Evolutionary conservation across 495 filamentous ascomycete species (phyloP).

Genomic region (Xylaria cubensis): DNA sequence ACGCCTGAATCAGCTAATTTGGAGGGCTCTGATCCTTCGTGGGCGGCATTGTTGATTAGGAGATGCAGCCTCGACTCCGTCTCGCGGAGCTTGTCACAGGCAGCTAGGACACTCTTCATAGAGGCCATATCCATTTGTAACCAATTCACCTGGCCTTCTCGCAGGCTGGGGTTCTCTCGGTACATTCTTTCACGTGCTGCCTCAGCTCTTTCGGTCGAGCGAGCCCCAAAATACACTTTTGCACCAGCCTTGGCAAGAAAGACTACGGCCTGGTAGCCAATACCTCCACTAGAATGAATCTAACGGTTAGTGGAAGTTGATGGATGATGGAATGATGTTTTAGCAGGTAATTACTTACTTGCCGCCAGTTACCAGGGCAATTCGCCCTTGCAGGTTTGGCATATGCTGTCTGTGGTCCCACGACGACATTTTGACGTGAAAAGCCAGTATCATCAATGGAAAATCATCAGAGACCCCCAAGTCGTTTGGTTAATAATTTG

Average conservation of each 20-base stretch:
- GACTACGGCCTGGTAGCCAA: constrained; percentile 14
- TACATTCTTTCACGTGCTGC: background rate
- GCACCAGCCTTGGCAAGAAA: constrained; percentile 17
- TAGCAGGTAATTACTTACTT: constrained; percentile 15
- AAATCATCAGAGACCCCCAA: background rate
- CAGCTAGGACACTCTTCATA: background rate
- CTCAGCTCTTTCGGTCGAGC: constrained; percentile 10
- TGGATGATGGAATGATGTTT: background rate
- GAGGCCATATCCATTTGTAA: background rate
- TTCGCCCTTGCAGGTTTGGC: constrained; percentile 11
- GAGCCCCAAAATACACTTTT: constrained; percentile 18
- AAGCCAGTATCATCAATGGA: background rate
- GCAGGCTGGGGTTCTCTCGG: background rate
- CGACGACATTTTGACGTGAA: constrained; percentile 9
- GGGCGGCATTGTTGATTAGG: background rate
- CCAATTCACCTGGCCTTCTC: background rate
- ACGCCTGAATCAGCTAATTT: background rate
- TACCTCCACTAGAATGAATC: background rate
- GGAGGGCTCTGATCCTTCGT: background rate
- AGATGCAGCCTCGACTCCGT: background rate
- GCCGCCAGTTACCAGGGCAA: constrained; percentile 15
- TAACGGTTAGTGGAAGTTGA: background rate
- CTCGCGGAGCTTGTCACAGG: background rate
- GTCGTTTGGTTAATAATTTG: background rate
- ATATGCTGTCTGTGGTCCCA: constrained; percentile 20